phyloP scores from a whole-genome alignment of 768 basidiomycete genomes.

The Mycena chlorophos region DNA sequence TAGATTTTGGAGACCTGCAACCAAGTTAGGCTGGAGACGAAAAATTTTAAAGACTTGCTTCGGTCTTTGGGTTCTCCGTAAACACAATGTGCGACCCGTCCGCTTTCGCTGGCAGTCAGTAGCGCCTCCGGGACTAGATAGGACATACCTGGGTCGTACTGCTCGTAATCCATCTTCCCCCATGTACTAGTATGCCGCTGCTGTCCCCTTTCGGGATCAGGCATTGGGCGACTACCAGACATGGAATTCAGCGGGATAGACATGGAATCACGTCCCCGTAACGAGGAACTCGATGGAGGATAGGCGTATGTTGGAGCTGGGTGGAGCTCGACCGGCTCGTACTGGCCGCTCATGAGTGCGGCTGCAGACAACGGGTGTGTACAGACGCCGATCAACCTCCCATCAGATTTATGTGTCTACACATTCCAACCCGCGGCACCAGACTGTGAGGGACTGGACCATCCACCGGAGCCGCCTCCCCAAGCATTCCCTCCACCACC shows the following conservation, averaged over 20 bases:
- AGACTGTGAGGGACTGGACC: conserved; percentile 55
- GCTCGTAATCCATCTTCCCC: conserved; percentile 59
- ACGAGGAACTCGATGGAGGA: conserved; percentile 6
- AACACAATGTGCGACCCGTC: conserved; percentile 52
- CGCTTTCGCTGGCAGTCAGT: conserved; percentile 24
- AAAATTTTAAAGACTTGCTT: conserved; percentile 35
- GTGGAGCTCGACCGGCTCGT: conserved; percentile 8
- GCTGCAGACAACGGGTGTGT: too few relatives aligned
- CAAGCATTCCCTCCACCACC: conserved; percentile 26
- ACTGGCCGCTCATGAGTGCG: too few relatives aligned
- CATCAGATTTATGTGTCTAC: conserved; percentile 26
- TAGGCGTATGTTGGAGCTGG: conserved; percentile 4
- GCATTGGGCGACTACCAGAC: conserved; percentile 1
- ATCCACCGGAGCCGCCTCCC: conserved; percentile 38
- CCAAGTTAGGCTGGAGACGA: conserved; percentile 1
- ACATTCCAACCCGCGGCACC: conserved; percentile 57
- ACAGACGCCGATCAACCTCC: too few relatives aligned
- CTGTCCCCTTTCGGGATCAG: background rate
- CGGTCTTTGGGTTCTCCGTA: conserved; percentile 58
- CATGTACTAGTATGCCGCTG: conserved; percentile 28
- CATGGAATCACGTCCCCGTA: background rate
- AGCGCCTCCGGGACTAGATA: background rate
- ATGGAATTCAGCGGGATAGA: conserved; percentile 13
- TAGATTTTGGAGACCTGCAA: conserved; percentile 61
- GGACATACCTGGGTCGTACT: conserved; percentile 46